phyloP scores from a whole-genome alignment of 208 protist genomes.

The Phytomonas sp. region DNA sequence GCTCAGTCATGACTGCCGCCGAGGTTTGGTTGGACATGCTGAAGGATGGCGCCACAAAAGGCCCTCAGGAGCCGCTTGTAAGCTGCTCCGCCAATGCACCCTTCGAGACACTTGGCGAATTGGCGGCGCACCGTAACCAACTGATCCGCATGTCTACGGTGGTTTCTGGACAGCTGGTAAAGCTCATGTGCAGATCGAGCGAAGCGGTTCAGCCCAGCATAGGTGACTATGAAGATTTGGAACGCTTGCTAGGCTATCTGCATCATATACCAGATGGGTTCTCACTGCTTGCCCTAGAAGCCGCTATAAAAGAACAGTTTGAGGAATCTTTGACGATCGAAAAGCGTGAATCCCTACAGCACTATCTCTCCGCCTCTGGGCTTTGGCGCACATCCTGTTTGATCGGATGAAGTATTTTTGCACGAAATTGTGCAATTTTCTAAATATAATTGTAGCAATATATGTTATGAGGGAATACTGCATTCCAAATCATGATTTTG shows the following conservation, averaged over 20 bases:
- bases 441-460: neutral
- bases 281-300: neutral
- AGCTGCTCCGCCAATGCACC: neutral
- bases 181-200: neutral
- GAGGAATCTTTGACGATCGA: neutral
- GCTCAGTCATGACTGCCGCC: conserved; percentile 15
- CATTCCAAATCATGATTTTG: neutral
- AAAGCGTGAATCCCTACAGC: neutral
- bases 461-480: neutral
- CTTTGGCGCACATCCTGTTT: neutral
- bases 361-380: neutral
- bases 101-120: neutral
- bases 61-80: neutral
- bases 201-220: neutral
- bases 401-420: neutral
- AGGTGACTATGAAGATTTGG: conserved; percentile 1
- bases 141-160: neutral
- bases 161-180: neutral
- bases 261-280: neutral
- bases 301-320: neutral
- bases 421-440: neutral
- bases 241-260: neutral
- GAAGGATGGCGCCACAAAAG: conserved; percentile 5
- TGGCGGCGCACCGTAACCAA: neutral
- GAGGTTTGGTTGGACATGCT: conserved; percentile 33